A percentile compares a stretch with the other conserved stretches of the same genome.
phyloP scores from a whole-genome alignment of 2,329 filamentous ascomycete species.

The Claviceps sp. region DNA sequence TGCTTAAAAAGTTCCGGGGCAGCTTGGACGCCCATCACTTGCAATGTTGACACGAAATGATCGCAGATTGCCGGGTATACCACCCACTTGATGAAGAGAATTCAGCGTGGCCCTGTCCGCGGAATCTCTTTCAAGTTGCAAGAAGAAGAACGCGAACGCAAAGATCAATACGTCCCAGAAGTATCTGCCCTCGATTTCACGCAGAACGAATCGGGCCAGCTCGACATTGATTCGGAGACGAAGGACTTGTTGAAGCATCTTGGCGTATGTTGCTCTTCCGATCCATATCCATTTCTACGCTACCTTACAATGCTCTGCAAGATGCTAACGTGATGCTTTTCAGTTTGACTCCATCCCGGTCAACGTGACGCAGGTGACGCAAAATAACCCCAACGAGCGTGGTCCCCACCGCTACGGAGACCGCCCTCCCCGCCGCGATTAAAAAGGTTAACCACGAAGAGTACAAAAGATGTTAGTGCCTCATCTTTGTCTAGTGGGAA shows the following conservation, averaged over 20 bases:
- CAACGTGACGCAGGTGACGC: slow-evolving; percentile 83
- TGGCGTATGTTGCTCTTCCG: slow-evolving; percentile 57
- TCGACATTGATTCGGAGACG: slow-evolving; percentile 94
- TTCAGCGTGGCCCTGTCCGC: slow-evolving; percentile 96
- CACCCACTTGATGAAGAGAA: slow-evolving; percentile 99
- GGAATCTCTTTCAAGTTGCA: slow-evolving; percentile 99
- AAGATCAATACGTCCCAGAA: slow-evolving; percentile 99
- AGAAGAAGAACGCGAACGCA: slow-evolving; percentile 99
- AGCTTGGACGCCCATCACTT: too few species aligned
- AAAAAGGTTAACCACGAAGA: slow-evolving; percentile 7
- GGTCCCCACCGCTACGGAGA: slow-evolving; percentile 62
- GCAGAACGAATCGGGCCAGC: slow-evolving; percentile 83
- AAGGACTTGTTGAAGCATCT: slow-evolving; percentile 98
- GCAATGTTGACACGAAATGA: neutral
- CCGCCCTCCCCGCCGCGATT: slow-evolving; percentile 29
- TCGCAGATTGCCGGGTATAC: slow-evolving; percentile 90
- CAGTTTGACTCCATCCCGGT: slow-evolving; percentile 96
- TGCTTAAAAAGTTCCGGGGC: too few species aligned
- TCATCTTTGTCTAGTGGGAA: slow-evolving; percentile 12
- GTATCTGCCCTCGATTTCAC: slow-evolving; percentile 96
- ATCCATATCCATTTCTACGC: neutral
- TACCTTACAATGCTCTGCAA: neutral
- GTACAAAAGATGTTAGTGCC: too few species aligned
- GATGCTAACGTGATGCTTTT: slow-evolving; percentile 16
- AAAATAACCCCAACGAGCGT: slow-evolving; percentile 77